Conservation (phyloP, 371 early-diverging fungal species). For the Mortierella sp. region DNA sequence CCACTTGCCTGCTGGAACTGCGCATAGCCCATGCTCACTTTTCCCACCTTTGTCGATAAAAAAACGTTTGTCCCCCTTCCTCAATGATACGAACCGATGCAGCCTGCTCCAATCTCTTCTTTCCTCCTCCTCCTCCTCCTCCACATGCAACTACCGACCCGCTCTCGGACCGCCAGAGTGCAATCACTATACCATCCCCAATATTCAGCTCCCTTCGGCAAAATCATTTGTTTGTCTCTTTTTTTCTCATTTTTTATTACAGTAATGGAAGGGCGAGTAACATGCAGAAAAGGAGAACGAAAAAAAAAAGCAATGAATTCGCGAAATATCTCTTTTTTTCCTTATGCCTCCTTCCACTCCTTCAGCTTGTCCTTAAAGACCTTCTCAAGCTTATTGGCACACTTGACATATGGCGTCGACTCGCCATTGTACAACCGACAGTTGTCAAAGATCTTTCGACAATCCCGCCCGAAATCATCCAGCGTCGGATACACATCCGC, state of each 20-base stretch:
- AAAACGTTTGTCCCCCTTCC: background rate
- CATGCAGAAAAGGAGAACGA: background rate
- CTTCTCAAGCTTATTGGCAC: slow-evolving; percentile 80
- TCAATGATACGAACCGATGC: background rate
- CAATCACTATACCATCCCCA: no score
- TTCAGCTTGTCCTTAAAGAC: slow-evolving; percentile 74
- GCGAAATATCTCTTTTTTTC: no score
- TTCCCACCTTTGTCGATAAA: background rate
- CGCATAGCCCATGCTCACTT: slow-evolving; percentile 7
- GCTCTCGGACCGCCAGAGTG: background rate
- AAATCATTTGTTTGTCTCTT: background rate
- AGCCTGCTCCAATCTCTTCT: background rate
- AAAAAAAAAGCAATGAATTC: background rate
- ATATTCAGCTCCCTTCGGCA: background rate
- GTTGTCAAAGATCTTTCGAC: slow-evolving; percentile 88
- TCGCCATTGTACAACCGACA: slow-evolving; percentile 89
- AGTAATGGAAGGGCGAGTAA: background rate
- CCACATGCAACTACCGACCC: background rate
- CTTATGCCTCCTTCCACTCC: slow-evolving; percentile 54
- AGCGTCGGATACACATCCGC: slow-evolving; percentile 79
- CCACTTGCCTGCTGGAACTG: background rate
- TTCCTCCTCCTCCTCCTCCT: background rate
- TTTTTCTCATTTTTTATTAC: no score
- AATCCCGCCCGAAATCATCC: slow-evolving; percentile 84
- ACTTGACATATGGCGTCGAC: slow-evolving; percentile 84